These are phyloP conservation scores for Aspergillus sclerotialis DNA, from an alignment of 2,329 filamentous ascomycete genomes.

Conservation along the genomic window DNA sequence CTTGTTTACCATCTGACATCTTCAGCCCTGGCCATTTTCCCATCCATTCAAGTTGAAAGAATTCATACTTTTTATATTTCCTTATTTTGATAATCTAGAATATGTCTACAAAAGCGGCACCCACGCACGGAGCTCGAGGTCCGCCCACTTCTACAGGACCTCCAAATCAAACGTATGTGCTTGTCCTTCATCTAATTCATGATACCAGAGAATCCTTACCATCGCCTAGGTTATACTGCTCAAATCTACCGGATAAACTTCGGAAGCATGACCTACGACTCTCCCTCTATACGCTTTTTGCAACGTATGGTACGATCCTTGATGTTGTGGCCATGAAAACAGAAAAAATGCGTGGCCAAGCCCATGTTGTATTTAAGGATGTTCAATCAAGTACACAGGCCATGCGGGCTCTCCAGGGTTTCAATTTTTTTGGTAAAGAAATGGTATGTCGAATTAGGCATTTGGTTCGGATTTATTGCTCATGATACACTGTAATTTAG, in stretches of 20 bases:
- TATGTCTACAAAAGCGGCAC: constrained; percentile 35
- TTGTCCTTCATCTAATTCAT: constrained; percentile 4
- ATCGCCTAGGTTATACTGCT: constrained; percentile 69
- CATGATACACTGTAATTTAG: constrained; percentile 40
- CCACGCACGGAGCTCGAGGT: constrained; percentile 36
- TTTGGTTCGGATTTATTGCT: constrained; percentile 3
- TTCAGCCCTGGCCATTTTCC: constrained; percentile 1
- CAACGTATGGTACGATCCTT: constrained; percentile 84
- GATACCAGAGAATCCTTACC: constrained; percentile 12
- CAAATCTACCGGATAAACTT: constrained; percentile 83
- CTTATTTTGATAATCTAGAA: constrained; percentile 1
- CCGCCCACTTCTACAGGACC: constrained; percentile 44
- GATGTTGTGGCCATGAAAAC: constrained; percentile 89
- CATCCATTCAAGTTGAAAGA: not conserved
- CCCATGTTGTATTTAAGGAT: constrained; percentile 86
- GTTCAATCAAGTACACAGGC: constrained; percentile 88
- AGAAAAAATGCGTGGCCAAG: constrained; percentile 88
- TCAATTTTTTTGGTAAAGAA: constrained; percentile 74
- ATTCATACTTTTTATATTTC: too few relatives aligned
- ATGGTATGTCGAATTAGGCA: constrained; percentile 56
- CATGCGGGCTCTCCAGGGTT: constrained; percentile 80
- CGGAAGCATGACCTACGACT: constrained; percentile 82
- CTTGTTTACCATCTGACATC: not conserved
- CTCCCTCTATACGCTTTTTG: constrained; percentile 86
- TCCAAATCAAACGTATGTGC: constrained; percentile 68